Conservation (phyloP, 257 asterid genomes). For the Nicotiana sylvestris region DNA sequence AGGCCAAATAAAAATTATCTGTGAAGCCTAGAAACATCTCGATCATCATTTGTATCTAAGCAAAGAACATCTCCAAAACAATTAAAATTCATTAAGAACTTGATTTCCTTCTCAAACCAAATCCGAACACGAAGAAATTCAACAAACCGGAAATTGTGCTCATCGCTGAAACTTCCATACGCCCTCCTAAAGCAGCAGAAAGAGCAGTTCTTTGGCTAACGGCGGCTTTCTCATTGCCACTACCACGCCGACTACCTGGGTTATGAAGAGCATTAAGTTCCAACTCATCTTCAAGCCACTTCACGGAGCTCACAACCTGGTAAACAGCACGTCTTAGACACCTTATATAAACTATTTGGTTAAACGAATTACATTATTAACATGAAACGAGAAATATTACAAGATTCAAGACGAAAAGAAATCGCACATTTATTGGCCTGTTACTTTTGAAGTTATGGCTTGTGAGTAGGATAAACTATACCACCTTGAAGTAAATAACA, state of each 20-base stretch:
- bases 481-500: not conserved
- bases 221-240: constrained; percentile 96
- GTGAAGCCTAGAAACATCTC: constrained; percentile 5
- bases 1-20: constrained; percentile 21
- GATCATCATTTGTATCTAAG: not conserved
- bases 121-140: constrained; percentile 11
- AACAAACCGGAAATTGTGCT: constrained; percentile 77
- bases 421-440: not conserved
- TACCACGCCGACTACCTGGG: constrained; percentile 92
- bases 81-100: not conserved
- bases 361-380: not conserved
- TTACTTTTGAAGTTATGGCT: not conserved
- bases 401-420: not conserved
- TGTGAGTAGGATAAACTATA: not conserved
- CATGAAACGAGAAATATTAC: not conserved
- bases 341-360: constrained; percentile 13
- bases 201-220: constrained; percentile 91
- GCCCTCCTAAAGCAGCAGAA: constrained; percentile 94
- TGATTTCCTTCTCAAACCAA: constrained; percentile 11
- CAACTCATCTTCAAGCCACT: constrained; percentile 99
- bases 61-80: constrained; percentile 2
- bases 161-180: constrained; percentile 89
- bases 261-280: constrained; percentile 98
- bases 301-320: constrained; percentile 98
- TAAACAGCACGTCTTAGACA: not conserved